Evolutionary conservation across 169 alveolate species (phyloP), one percentile per base, ranked within the genome.

Genomic region (Cryptosporidium meleagridis): DNA sequence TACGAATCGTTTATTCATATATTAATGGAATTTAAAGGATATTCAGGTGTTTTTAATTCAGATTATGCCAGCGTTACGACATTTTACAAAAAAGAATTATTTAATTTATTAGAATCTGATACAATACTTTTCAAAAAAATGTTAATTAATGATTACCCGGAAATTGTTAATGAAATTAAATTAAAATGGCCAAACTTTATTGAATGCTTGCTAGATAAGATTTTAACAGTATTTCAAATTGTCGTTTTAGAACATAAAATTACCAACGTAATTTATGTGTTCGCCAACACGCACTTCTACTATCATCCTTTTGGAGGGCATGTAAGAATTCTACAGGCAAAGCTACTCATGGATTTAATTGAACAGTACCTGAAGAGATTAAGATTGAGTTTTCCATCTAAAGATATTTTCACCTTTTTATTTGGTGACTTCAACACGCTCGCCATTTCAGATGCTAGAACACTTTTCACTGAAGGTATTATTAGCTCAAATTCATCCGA

Each of bases 241-340:
- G 62, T 62, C 2, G 35, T 80, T 7, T 59, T 65, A n/a, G 67
- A 41, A 44, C 45, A 73, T 39, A 80, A 31, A 21, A 44, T 16
- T 18, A 44, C 73, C 21, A 61, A 29, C 10, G 55, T 8, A 10
- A 80, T 80, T 18, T 80, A 62, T 41, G 8, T 80, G 39, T 37
- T 80, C 21, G 75, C 53, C 2, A 80, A 80, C 23, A 80, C 89
- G 6, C 89, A 80, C 31, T 80, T 80, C 21, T 80, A 62, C 35
- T 80, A 80, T 44, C 89, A 80, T 67, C 75, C 61, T 10, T 48
- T 44, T 35, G 89, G 89, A 12, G 89, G 89, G 0, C 89, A 80
- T 29, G 35, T 80, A 6, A 59, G 89, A 80, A 80, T 80, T 39
- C 37, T 80, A 23, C 89, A 80, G 18, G 44, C 70, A 10, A 80